Conservation (phyloP, 768 basidiomycete species). For the Lentinula edodes region DNA sequence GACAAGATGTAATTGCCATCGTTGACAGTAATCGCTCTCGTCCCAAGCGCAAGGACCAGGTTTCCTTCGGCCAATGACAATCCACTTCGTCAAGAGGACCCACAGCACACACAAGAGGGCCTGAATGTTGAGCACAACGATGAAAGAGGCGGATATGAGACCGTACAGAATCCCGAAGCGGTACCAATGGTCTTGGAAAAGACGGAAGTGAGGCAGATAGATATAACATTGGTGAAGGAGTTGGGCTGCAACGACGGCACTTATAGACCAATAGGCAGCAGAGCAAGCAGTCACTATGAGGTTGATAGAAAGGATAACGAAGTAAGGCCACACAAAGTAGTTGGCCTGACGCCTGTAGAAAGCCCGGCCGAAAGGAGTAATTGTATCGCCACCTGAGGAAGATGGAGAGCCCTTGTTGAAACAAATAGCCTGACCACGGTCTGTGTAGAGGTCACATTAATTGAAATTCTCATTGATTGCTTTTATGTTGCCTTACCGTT, state of each 20-base stretch:
- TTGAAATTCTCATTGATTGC: not conserved
- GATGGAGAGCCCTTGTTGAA: slow-evolving; percentile 22
- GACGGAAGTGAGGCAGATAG: slow-evolving; percentile 21
- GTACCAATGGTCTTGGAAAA: slow-evolving; percentile 33
- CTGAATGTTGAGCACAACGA: slow-evolving; percentile 30
- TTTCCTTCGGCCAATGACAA: slow-evolving; percentile 33
- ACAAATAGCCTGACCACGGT: slow-evolving; percentile 35
- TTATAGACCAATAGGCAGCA: slow-evolving; percentile 22
- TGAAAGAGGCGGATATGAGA: slow-evolving; percentile 32
- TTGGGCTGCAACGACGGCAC: slow-evolving; percentile 22
- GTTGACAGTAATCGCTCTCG: slow-evolving; percentile 41
- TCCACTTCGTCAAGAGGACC: slow-evolving; percentile 39
- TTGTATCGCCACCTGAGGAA: slow-evolving; percentile 19
- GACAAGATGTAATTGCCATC: slow-evolving; percentile 42
- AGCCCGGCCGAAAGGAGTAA: slow-evolving; percentile 24
- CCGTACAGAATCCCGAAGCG: slow-evolving; percentile 34
- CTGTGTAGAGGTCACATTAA: slow-evolving; percentile 11
- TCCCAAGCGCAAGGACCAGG: slow-evolving; percentile 41
- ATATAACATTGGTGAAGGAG: slow-evolving; percentile 22
- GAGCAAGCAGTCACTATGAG: slow-evolving; percentile 22
- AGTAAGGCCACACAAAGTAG: slow-evolving; percentile 23
- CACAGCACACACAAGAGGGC: slow-evolving; percentile 30
- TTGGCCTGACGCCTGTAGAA: slow-evolving; percentile 22
- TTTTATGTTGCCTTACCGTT: slow-evolving; percentile 24
- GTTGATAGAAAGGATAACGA: slow-evolving; percentile 22